These are phyloP conservation scores for Silene vulgaris DNA, from an alignment of 179 eudicot species.

Conservation along the genomic window DNA sequence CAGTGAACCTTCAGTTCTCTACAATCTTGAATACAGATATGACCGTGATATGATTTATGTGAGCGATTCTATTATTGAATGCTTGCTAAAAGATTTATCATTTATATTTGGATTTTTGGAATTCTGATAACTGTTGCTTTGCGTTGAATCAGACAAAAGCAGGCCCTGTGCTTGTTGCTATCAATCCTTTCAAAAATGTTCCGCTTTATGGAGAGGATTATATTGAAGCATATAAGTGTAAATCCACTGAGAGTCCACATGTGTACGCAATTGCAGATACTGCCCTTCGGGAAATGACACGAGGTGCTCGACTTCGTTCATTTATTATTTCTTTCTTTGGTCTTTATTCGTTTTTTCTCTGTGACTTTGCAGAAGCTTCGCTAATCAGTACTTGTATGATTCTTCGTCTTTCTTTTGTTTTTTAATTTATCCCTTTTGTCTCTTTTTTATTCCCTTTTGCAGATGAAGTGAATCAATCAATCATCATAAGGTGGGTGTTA, in stretches of 20 bases:
- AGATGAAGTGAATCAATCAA: constrained; percentile 99
- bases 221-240: constrained; percentile 65
- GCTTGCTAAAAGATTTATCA: neutral
- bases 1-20: constrained; percentile 87
- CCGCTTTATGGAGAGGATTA: constrained; percentile 73
- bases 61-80: constrained; percentile 30
- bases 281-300: constrained; percentile 83
- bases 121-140: constrained; percentile 13
- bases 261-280: constrained; percentile 97
- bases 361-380: neutral
- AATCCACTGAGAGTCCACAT: constrained; percentile 75
- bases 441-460: constrained; percentile 26
- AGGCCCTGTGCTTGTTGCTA: constrained; percentile 91
- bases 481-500: constrained; percentile 79
- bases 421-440: constrained; percentile 13
- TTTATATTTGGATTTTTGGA: constrained; percentile 5
- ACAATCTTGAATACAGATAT: constrained; percentile 90
- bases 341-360: neutral
- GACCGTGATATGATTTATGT: constrained; percentile 76
- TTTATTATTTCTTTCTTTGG: neutral
- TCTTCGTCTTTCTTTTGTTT: neutral
- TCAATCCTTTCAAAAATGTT: constrained; percentile 88
- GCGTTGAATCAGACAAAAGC: constrained; percentile 67
- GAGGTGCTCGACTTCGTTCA: constrained; percentile 48
- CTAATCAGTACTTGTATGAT: neutral